phyloP scores from a whole-genome alignment of 2,329 filamentous ascomycete genomes.

The Pleomassaria siparia region DNA sequence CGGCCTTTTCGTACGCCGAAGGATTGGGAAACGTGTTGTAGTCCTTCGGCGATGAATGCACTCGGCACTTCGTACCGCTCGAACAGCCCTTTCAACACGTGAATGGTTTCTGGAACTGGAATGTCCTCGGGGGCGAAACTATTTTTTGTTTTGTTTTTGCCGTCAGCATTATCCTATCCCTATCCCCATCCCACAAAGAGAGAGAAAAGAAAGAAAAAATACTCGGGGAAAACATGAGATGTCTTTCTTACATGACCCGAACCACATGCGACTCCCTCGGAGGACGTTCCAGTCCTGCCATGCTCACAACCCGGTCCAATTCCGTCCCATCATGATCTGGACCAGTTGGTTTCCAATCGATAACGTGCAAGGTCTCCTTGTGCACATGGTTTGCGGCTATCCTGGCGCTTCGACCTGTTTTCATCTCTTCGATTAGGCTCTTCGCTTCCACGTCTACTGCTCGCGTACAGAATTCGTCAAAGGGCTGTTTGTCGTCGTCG shows the following conservation, averaged over 20 bases:
- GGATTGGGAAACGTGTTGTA: constrained; percentile 29
- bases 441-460: background rate
- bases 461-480: constrained; percentile 12
- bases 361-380: background rate
- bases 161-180: too few relatives aligned
- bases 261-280: too few relatives aligned
- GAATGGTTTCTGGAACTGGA: constrained; percentile 10
- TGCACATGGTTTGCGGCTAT: background rate
- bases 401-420: background rate
- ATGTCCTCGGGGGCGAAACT: constrained; percentile 29
- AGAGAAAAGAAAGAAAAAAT: too few relatives aligned
- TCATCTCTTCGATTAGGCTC: background rate
- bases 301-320: constrained; percentile 8
- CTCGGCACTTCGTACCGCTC: constrained; percentile 23
- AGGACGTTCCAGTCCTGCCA: background rate
- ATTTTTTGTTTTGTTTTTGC: constrained; percentile 7
- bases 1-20: constrained; percentile 25
- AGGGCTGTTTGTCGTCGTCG: constrained; percentile 2
- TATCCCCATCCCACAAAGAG: too few relatives aligned
- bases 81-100: constrained; percentile 20
- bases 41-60: constrained; percentile 26
- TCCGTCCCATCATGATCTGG: constrained; percentile 12
- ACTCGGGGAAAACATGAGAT: background rate
- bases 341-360: constrained; percentile 22
- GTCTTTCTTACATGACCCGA: constrained; percentile 19